These are phyloP conservation scores for Avena atlantica DNA, from an alignment of 176 grass and related monocot genomes.

Conservation along the genomic window DNA sequence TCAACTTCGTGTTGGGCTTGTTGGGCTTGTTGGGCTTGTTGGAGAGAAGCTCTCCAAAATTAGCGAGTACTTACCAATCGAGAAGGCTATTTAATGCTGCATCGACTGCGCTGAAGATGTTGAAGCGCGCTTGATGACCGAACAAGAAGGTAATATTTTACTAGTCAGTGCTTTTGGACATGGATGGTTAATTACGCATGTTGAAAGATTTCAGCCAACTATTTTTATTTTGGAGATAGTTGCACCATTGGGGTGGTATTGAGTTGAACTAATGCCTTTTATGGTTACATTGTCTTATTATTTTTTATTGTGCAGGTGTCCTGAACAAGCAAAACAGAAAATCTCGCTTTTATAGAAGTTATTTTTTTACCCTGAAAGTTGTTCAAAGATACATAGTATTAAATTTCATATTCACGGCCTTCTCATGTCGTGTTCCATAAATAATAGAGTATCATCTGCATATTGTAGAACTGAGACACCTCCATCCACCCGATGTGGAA, in stretches of 20 bases:
- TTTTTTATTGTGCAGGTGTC: no score
- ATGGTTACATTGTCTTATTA: no score
- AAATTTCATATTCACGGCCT: no score
- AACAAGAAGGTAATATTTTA: background rate
- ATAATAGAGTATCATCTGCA: no score
- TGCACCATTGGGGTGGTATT: background rate
- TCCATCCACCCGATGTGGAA: no score
- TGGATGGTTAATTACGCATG: background rate
- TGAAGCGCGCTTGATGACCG: background rate
- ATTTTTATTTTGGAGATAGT: background rate
- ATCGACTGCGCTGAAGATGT: background rate
- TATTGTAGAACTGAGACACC: no score
- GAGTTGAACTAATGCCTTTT: background rate
- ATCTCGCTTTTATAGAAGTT: no score
- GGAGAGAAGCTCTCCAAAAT: background rate
- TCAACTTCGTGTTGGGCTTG: background rate
- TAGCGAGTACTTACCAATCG: background rate
- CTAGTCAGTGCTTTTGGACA: background rate
- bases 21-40: conserved; percentile 17
- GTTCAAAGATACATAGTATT: no score
- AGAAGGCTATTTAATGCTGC: background rate
- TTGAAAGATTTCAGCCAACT: background rate
- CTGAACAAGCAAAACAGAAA: no score
- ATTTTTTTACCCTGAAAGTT: no score
- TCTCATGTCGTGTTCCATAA: no score